Evolutionary conservation across 768 basidiomycete species (phyloP).

Genomic region (Tephrocybe sp.): DNA sequence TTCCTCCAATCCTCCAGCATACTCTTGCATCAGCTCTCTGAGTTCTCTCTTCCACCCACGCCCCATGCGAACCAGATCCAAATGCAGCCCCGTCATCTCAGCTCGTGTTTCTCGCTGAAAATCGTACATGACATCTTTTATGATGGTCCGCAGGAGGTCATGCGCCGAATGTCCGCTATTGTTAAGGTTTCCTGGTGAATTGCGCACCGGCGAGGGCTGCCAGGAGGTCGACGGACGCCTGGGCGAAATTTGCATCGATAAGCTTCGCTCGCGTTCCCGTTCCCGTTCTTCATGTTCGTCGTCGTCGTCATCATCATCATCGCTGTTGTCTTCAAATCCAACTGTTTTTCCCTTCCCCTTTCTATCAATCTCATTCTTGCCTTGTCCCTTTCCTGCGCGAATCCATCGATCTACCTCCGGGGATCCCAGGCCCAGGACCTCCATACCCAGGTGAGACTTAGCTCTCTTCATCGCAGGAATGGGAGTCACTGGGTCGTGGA

Average conservation of each 20-base stretch:
- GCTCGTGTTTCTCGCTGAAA: conserved; percentile 65
- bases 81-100: conserved; percentile 73
- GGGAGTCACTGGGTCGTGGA: conserved; percentile 33
- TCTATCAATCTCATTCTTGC: background rate
- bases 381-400: conserved; percentile 34
- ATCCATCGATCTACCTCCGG: conserved; percentile 56
- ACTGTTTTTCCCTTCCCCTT: conserved; percentile 16
- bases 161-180: conserved; percentile 38
- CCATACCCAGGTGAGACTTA: conserved; percentile 15
- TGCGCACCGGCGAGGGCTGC: conserved; percentile 39
- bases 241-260: conserved; percentile 59
- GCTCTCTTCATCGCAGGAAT: conserved; percentile 23
- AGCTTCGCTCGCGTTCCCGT: conserved; percentile 33
- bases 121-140: conserved; percentile 72
- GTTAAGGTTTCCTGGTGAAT: conserved; percentile 17
- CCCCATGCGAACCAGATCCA: conserved; percentile 73
- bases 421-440: conserved; percentile 43
- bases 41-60: conserved; percentile 66
- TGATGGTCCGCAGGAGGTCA: conserved; percentile 60
- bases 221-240: conserved; percentile 38
- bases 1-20: conserved; percentile 54
- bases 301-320: conserved; percentile 20
- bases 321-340: conserved; percentile 8
- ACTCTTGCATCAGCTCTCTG: conserved; percentile 57
- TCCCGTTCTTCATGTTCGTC: conserved; percentile 23